phyloP scores from a whole-genome alignment of 495 filamentous ascomycete genomes.

The Articulospora tetracladia region DNA sequence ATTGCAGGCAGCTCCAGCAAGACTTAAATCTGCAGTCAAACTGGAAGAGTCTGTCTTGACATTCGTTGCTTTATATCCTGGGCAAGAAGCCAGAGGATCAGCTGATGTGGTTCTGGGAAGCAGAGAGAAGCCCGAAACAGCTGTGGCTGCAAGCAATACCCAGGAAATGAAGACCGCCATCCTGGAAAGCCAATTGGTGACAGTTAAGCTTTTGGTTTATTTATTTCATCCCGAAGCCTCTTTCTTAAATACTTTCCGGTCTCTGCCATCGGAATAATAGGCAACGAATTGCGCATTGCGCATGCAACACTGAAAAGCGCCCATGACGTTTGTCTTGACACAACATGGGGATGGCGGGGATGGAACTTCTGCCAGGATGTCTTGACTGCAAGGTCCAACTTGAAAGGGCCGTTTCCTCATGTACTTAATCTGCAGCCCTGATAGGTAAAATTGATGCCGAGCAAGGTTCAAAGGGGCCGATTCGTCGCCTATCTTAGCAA shows the following conservation, averaged over 20 bases:
- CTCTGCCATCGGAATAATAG: too few relatives aligned
- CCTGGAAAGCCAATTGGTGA: neutral
- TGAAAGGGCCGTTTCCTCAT: too few relatives aligned
- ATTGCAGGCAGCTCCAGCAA: constrained; percentile 67
- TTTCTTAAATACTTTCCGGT: neutral
- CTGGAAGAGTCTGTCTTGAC: constrained; percentile 46
- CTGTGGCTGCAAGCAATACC: constrained; percentile 1
- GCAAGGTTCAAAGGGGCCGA: too few relatives aligned
- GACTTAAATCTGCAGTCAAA: constrained; percentile 60
- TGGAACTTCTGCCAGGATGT: too few relatives aligned
- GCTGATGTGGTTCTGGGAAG: neutral
- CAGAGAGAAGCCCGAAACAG: neutral
- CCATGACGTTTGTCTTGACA: too few relatives aligned
- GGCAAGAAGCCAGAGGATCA: constrained; percentile 42
- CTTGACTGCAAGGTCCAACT: too few relatives aligned
- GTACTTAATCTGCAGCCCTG: too few relatives aligned
- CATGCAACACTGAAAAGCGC: too few relatives aligned
- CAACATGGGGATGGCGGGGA: too few relatives aligned
- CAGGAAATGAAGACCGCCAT: constrained; percentile 17
- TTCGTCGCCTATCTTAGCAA: neutral
- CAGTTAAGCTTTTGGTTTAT: neutral
- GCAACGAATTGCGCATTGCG: too few relatives aligned
- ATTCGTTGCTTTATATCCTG: constrained; percentile 70
- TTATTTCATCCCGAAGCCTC: neutral
- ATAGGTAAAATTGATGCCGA: too few relatives aligned